Percentiles rank a stretch among this genome's conserved stretches.
phyloP scores from a whole-genome alignment of 2,329 filamentous ascomycete genomes.

The Colletotrichum kahawae region DNA sequence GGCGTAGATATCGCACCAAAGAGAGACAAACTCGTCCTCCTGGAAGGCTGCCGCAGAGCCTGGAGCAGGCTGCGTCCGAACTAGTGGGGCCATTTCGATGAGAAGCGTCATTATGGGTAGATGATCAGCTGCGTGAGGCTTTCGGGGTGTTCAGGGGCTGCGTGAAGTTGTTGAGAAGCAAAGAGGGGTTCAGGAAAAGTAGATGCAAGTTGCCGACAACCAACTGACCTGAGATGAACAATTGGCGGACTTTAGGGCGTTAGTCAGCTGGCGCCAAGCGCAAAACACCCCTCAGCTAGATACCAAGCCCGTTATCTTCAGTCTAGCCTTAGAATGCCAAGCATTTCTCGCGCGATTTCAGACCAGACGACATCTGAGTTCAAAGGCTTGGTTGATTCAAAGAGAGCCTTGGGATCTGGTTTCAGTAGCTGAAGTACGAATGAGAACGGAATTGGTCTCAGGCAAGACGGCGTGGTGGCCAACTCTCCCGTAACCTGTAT shows the following conservation, averaged over 20 bases:
- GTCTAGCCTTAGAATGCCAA: not conserved
- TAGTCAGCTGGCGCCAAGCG: not conserved
- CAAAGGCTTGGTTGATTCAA: not conserved
- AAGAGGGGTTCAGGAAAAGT: not conserved
- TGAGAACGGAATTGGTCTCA: not conserved
- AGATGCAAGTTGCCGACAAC: not conserved
- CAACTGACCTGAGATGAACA: not conserved
- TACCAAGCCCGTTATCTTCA: not conserved
- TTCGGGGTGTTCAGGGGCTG: no score
- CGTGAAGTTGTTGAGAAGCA: not conserved
- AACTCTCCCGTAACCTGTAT: not conserved
- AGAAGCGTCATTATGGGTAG: not conserved
- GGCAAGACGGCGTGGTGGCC: not conserved
- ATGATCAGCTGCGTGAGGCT: no score
- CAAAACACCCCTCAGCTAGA: not conserved
- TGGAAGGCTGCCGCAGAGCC: not conserved
- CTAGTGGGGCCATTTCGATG: not conserved
- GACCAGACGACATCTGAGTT: not conserved
- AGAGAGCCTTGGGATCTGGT: not conserved
- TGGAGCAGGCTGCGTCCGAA: not conserved
- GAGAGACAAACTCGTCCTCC: conserved; percentile 9
- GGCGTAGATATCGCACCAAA: conserved; percentile 4
- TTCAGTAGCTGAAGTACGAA: not conserved
- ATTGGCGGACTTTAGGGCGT: not conserved
- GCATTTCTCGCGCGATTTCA: not conserved